phyloP scores from a whole-genome alignment of 352 stramenopile genomes.

The Pythium brassicae region DNA sequence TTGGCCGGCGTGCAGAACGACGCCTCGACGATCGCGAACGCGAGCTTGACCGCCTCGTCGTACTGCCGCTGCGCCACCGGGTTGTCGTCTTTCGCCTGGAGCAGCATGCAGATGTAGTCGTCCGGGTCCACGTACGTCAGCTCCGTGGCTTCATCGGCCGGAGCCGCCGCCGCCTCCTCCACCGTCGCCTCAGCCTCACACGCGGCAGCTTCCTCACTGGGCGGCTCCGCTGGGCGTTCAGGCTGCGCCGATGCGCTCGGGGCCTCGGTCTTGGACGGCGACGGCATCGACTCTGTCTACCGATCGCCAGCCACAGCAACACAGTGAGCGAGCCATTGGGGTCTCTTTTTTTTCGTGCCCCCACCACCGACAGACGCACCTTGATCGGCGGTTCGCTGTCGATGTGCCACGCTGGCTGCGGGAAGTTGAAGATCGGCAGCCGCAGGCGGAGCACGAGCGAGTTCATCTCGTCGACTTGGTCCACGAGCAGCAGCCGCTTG shows the following conservation, averaged over 20 bases:
- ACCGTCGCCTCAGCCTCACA: background rate
- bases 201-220: background rate
- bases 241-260: background rate
- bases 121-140: background rate
- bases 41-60: slow-evolving; percentile 35
- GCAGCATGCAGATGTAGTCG: slow-evolving; percentile 11
- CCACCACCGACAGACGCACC: slow-evolving; percentile 7
- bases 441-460: slow-evolving; percentile 16
- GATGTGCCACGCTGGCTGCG: slow-evolving; percentile 29
- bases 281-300: background rate
- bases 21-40: slow-evolving; percentile 54
- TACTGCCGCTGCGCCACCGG: slow-evolving; percentile 24
- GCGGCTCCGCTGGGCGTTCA: background rate
- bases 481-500: slow-evolving; percentile 20
- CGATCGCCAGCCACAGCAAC: background rate
- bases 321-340: background rate
- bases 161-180: background rate
- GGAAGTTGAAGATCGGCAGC: slow-evolving; percentile 41
- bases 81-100: slow-evolving; percentile 9
- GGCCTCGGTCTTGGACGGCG: background rate
- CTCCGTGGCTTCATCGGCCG: background rate
- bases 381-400: slow-evolving; percentile 25
- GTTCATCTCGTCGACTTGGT: slow-evolving; percentile 29
- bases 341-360: no score
- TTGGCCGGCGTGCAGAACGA: slow-evolving; percentile 52